phyloP scores from a whole-genome alignment of 2,329 filamentous ascomycete genomes.

The Colletotrichum paranaense region DNA sequence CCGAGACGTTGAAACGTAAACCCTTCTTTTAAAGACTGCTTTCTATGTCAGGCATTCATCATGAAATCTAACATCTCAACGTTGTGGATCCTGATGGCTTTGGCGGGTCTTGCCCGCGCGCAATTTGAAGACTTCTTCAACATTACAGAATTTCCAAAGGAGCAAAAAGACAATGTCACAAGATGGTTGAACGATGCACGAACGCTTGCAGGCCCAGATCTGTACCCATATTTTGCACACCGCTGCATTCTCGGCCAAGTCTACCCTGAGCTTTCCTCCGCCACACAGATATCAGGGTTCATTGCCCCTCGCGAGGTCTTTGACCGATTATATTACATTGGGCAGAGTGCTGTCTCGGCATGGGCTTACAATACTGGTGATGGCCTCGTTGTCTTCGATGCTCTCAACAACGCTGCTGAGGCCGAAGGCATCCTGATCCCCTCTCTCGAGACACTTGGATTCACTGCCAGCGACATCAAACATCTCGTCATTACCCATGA shows the following conservation, averaged over 20 bases:
- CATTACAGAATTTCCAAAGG: constrained; percentile 20
- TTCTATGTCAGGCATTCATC: background rate
- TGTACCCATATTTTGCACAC: constrained; percentile 18
- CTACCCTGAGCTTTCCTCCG: constrained; percentile 14
- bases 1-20: no score
- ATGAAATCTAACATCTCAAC: background rate
- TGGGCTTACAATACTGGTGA: constrained; percentile 44
- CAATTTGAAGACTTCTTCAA: constrained; percentile 13
- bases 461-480: constrained; percentile 41
- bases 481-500: constrained; percentile 43
- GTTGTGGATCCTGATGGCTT: background rate
- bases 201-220: constrained; percentile 1
- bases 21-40: no score
- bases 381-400: constrained; percentile 35
- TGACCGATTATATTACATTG: constrained; percentile 40
- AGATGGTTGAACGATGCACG: constrained; percentile 12
- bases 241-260: constrained; percentile 27
- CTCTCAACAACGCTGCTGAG: constrained; percentile 8
- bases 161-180: constrained; percentile 26
- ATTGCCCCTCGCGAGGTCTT: constrained; percentile 37
- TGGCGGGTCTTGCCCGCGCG: background rate
- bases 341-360: constrained; percentile 38
- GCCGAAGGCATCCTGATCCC: constrained; percentile 26
- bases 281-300: constrained; percentile 31
- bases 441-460: constrained; percentile 36